Percentiles rank a stretch among this genome's conserved stretches.
Conservation (phyloP, 1,284 basidiomycete species). For the Chondrostereum purpureum region DNA sequence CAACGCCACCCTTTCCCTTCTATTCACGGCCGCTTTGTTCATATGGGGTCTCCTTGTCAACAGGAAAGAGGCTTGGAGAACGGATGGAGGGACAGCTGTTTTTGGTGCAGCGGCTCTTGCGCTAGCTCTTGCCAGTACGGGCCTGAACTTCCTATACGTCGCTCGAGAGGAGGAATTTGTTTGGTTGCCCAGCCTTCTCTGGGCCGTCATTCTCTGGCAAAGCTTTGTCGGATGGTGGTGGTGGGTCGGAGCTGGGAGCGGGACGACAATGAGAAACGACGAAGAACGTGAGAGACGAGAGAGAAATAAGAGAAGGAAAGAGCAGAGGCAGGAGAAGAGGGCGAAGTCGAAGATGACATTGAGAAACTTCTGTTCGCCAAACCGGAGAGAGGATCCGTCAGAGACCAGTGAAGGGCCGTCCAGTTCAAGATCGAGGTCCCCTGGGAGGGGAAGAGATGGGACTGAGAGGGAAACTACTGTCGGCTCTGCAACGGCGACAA, state of each 20-base stretch:
- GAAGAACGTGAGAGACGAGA: conserved; percentile 33
- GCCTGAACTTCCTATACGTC: conserved; percentile 83
- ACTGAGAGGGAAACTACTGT: background rate
- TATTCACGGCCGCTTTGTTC: conserved; percentile 86
- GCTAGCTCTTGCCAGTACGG: conserved; percentile 75
- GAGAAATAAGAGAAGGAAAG: conserved; percentile 19
- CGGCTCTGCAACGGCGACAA: background rate
- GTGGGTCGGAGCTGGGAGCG: conserved; percentile 88
- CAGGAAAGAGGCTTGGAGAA: conserved; percentile 87
- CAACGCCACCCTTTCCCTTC: conserved; percentile 89
- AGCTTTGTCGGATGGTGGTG: conserved; percentile 93
- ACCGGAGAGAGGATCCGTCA: conserved; percentile 28
- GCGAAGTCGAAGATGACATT: conserved; percentile 45
- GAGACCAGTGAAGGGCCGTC: conserved; percentile 2
- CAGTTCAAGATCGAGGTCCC: background rate
- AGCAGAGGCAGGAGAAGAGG: conserved; percentile 33
- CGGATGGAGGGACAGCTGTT: conserved; percentile 90
- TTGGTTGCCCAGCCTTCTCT: conserved; percentile 83
- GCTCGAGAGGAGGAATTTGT: conserved; percentile 73
- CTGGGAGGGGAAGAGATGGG: background rate
- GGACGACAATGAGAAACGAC: conserved; percentile 42
- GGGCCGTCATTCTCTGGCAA: conserved; percentile 89
- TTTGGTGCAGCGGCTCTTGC: conserved; percentile 82
- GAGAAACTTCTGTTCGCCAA: conserved; percentile 37
- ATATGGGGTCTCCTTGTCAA: conserved; percentile 95